These are phyloP conservation scores for Neurospora sp. DNA, from an alignment of 495 filamentous ascomycete genomes.

Conservation along the genomic window DNA sequence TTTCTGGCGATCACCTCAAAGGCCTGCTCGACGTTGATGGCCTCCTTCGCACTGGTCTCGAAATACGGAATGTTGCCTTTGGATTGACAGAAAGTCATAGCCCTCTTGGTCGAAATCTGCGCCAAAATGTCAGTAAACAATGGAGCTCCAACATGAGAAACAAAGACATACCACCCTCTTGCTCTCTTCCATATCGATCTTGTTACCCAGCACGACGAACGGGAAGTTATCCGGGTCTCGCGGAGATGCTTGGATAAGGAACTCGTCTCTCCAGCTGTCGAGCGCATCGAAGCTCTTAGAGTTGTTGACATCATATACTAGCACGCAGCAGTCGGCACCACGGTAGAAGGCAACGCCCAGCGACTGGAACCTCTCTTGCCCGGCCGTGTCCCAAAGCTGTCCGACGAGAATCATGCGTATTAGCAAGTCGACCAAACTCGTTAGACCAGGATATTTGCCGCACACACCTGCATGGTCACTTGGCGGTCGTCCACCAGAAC, in stretches of 20 bases:
- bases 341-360: conserved; percentile 97
- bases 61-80: conserved; percentile 98
- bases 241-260: conserved; percentile 93
- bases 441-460: background rate
- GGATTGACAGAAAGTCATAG: conserved; percentile 93
- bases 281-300: conserved; percentile 97
- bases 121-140: conserved; percentile 5
- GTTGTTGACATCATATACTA: conserved; percentile 98
- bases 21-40: conserved; percentile 94
- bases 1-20: conserved; percentile 99
- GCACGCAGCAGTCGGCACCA: conserved; percentile 95
- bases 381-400: conserved; percentile 96
- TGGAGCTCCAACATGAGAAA: background rate
- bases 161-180: conserved; percentile 64
- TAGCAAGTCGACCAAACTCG: background rate
- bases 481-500: conserved; percentile 93
- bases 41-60: conserved; percentile 98
- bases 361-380: conserved; percentile 96
- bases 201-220: conserved; percentile 97
- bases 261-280: conserved; percentile 97
- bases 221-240: conserved; percentile 96
- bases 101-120: conserved; percentile 84
- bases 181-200: conserved; percentile 97
- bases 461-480: conserved; percentile 92
- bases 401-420: background rate